A percentile compares a stretch with the other conserved stretches of the same genome.
Evolutionary conservation across 768 basidiomycete species (phyloP).

Genomic region (Asterophora lycoperdoides): DNA sequence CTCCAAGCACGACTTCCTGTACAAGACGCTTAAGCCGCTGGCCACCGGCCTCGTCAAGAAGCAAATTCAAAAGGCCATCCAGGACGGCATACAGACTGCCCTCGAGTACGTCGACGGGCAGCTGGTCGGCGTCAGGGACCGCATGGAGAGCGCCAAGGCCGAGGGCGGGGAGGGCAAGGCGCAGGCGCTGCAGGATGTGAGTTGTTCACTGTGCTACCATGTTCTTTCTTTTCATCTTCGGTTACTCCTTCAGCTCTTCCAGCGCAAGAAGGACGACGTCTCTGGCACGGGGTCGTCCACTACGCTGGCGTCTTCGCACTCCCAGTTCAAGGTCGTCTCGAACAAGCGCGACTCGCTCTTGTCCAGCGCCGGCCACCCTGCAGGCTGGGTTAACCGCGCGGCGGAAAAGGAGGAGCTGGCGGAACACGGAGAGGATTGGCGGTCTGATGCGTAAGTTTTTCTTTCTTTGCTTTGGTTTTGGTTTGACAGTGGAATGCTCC

Average conservation of each 20-base stretch:
- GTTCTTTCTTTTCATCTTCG: too few species aligned
- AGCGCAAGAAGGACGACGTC: conserved; percentile 46
- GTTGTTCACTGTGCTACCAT: conserved; percentile 19
- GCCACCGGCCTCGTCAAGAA: conserved; percentile 82
- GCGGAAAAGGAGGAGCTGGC: conserved; percentile 36
- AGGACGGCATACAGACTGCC: conserved; percentile 71
- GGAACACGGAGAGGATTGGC: conserved; percentile 34
- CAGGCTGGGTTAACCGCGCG: conserved; percentile 67
- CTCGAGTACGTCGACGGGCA: conserved; percentile 88
- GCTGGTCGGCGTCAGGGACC: conserved; percentile 80
- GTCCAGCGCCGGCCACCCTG: conserved; percentile 56
- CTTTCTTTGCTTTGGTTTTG: background rate
- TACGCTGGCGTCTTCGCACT: conserved; percentile 21
- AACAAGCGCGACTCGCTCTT: conserved; percentile 70
- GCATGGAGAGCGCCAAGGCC: conserved; percentile 57
- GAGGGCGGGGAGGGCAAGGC: conserved; percentile 30
- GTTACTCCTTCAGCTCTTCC: conserved; percentile 44
- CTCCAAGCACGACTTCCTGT: conserved; percentile 83
- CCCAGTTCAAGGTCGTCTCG: conserved; percentile 78
- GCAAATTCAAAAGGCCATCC: conserved; percentile 49
- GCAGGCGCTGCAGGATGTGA: conserved; percentile 58
- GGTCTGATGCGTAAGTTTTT: conserved; percentile 36
- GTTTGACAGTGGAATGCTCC: too few species aligned
- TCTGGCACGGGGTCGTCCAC: conserved; percentile 14
- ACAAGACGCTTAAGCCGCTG: conserved; percentile 78